Evolutionary conservation across 345 rosid species (phyloP).

Genomic region (Litchi chinensis): DNA sequence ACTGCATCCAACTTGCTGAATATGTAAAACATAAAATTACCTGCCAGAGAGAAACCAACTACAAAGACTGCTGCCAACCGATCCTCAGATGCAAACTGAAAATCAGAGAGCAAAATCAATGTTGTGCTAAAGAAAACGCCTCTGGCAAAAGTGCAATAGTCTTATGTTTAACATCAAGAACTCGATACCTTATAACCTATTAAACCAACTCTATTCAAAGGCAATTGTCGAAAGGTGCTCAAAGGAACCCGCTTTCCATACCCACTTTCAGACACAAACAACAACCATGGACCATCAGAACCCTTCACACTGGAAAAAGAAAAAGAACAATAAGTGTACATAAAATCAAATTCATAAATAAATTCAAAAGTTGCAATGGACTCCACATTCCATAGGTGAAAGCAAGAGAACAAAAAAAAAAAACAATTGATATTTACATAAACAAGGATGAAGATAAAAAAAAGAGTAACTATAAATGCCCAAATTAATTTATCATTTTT

Average conservation of each 20-base stretch:
- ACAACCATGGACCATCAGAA: slow-evolving; percentile 78
- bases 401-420: background rate
- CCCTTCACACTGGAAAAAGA: slow-evolving; percentile 40
- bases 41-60: slow-evolving; percentile 85
- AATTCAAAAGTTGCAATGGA: slow-evolving; percentile 1
- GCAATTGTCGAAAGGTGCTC: slow-evolving; percentile 60
- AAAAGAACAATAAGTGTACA: slow-evolving; percentile 18
- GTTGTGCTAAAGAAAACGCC: slow-evolving; percentile 6
- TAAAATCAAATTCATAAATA: background rate
- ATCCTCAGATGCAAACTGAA: slow-evolving; percentile 78
- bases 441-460: background rate
- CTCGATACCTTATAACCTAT: slow-evolving; percentile 74
- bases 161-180: background rate
- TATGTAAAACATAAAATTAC: slow-evolving; percentile 33
- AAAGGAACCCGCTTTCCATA: slow-evolving; percentile 93
- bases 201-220: slow-evolving; percentile 80
- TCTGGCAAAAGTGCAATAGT: background rate
- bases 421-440: background rate
- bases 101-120: slow-evolving; percentile 12
- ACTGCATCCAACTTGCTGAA: background rate
- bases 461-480: background rate
- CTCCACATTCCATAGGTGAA: background rate
- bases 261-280: slow-evolving; percentile 87
- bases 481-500: background rate
- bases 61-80: slow-evolving; percentile 81